phyloP scores from a whole-genome alignment of 768 basidiomycete species.

The Agaricus subrufescens region DNA sequence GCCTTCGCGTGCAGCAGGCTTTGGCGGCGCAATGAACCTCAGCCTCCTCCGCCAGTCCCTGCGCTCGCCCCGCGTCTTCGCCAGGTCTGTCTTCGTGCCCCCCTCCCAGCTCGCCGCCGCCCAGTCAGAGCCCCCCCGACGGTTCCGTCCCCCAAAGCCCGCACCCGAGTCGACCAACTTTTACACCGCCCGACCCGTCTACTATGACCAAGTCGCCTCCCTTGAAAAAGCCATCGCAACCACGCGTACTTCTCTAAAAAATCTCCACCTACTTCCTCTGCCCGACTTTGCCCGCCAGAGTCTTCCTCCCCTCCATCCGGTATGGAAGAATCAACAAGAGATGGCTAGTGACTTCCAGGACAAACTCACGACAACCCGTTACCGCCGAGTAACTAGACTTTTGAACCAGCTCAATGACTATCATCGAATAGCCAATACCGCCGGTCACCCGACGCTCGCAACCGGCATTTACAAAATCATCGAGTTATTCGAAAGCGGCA shows the following conservation, averaged over 20 bases:
- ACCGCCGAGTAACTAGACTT: constrained; percentile 57
- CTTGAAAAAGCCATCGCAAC: constrained; percentile 61
- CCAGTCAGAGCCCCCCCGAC: constrained; percentile 3
- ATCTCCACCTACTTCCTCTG: constrained; percentile 71
- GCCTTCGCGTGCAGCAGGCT: background rate
- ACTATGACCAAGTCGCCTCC: constrained; percentile 64
- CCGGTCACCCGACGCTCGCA: constrained; percentile 54
- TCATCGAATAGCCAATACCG: constrained; percentile 52
- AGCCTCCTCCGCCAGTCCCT: constrained; percentile 20
- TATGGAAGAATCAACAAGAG: constrained; percentile 66
- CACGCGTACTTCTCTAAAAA: constrained; percentile 54
- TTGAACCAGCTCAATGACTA: constrained; percentile 66
- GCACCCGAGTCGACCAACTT: constrained; percentile 70
- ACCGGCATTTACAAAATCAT: constrained; percentile 47
- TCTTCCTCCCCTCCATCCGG: constrained; percentile 52
- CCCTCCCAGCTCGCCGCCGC: constrained; percentile 11
- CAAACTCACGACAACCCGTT: constrained; percentile 63
- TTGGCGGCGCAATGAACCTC: constrained; percentile 12
- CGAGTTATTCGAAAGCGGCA: constrained; percentile 60
- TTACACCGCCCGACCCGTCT: constrained; percentile 76
- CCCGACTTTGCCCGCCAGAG: constrained; percentile 62
- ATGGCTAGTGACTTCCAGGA: constrained; percentile 54
- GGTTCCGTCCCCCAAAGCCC: constrained; percentile 13
- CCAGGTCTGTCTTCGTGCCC: constrained; percentile 9
- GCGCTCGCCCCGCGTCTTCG: background rate